Base-by-base conservation (phyloP, 306 rosid genomes). In the Begonia peltatifolia region DNA sequence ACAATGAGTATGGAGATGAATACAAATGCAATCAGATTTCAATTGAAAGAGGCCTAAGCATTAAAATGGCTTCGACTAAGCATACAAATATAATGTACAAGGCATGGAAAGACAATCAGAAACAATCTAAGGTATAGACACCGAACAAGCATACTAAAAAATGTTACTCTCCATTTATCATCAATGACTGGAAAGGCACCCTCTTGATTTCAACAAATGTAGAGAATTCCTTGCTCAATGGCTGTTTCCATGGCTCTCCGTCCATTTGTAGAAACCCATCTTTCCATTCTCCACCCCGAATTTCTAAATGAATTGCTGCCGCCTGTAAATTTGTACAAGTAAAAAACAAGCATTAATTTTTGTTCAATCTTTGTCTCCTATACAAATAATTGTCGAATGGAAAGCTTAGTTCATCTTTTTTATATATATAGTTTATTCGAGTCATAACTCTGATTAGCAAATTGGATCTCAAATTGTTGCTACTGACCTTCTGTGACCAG, bases 241-340 rank as follows among this genome's bases (percentile, higher is more conserved):
- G 87, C 71, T 86, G 99, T 64, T 86, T 87, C 99, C 99, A 92
- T 41, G 99, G 99, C 57, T 92, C 99, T 50, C 99, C 99, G 46
- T 92, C 99, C 96, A 92, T 81, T 70, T 92, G 99, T 82, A 92
- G 54, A 59, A 78, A 87, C 13, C 72, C 70, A 54, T 83, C 64
- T 72, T 56, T 81, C 99, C 96, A 92, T 62, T 74, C 87, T 44
- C 94, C 99, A 38, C 99, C 99, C 72, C 96, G 79, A 49, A 86
- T 53, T 71, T 86, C 99, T 64, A 92, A 68, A 36, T 94, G 84
- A 53, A 92, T 75, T 38, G 94, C 94, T 15, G 99, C 76, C 22
- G 96, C 99, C 99, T 90, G 72, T 65, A 68, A 52, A 63, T 11
- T 14, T 14, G 41, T 30, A 52, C 53, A 23, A 46, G 13, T 48